Evolutionary conservation across 108 stramenopile genomes (phyloP).

Genomic region (Licmophora abbreviata): DNA sequence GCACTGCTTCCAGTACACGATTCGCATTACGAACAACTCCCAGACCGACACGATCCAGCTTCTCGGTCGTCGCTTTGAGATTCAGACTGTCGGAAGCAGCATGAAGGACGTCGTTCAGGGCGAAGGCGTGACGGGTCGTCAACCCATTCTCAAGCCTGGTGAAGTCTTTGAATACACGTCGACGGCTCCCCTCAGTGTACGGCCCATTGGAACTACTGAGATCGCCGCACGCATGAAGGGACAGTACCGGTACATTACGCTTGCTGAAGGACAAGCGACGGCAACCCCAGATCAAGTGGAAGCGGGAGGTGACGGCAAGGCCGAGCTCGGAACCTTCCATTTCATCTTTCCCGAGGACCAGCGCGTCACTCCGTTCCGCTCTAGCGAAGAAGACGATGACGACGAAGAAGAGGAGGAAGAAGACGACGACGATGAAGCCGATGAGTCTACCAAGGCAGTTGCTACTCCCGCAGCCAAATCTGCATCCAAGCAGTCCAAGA

Average conservation of each 20-base stretch:
- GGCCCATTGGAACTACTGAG: slow-evolving; percentile 73
- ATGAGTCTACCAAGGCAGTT: slow-evolving; percentile 12
- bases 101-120: slow-evolving; percentile 89
- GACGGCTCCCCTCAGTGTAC: slow-evolving; percentile 69
- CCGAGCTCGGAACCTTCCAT: slow-evolving; percentile 70
- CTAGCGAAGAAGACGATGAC: slow-evolving; percentile 64
- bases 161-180: slow-evolving; percentile 91
- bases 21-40: slow-evolving; percentile 88
- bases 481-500: slow-evolving; percentile 8
- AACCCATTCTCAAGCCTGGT: slow-evolving; percentile 84
- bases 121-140: slow-evolving; percentile 86
- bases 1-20: slow-evolving; percentile 90
- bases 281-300: slow-evolving; percentile 69
- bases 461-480: slow-evolving; percentile 10
- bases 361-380: slow-evolving; percentile 63
- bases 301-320: slow-evolving; percentile 60
- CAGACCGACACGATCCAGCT: slow-evolving; percentile 81
- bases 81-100: slow-evolving; percentile 77
- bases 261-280: slow-evolving; percentile 54
- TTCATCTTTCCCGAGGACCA: slow-evolving; percentile 85
- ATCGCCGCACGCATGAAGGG: slow-evolving; percentile 83
- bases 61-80: slow-evolving; percentile 84
- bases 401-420: slow-evolving; percentile 73
- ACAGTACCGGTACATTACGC: slow-evolving; percentile 64
- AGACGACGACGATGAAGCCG: slow-evolving; percentile 20